Evolutionary conservation across 2,329 filamentous ascomycete species (phyloP).

Genomic region (Madurella mycetomatis): DNA sequence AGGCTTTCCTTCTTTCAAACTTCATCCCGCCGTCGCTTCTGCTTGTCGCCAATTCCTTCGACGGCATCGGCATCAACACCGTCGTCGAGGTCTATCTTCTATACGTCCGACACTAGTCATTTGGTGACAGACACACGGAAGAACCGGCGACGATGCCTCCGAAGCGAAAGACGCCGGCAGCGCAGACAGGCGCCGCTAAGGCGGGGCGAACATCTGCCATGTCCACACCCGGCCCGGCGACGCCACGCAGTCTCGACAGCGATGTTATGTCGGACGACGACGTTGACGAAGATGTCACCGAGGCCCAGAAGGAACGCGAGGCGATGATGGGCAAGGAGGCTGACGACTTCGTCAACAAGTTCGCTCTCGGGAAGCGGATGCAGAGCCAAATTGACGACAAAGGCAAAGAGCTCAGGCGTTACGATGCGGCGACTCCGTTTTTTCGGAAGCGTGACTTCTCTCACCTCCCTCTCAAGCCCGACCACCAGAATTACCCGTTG

Average conservation of each 20-base stretch:
- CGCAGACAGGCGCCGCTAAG: conserved; percentile 48
- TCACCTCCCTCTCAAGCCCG: conserved; percentile 74
- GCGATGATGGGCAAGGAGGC: conserved; percentile 55
- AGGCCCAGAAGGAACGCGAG: conserved; percentile 47
- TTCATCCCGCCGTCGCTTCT: too few relatives aligned
- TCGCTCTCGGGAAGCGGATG: conserved; percentile 37
- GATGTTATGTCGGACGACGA: conserved; percentile 35
- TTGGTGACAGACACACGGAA: background rate
- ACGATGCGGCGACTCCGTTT: conserved; percentile 30
- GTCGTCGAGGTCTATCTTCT: too few relatives aligned
- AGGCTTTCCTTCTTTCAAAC: too few relatives aligned
- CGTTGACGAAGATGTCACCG: conserved; percentile 46
- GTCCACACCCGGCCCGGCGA: conserved; percentile 58
- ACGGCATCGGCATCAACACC: too few relatives aligned
- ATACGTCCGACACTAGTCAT: too few relatives aligned
- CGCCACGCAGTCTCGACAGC: conserved; percentile 54
- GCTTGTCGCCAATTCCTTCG: too few relatives aligned
- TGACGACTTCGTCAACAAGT: conserved; percentile 50
- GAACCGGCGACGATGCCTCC: conserved; percentile 51
- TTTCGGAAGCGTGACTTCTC: conserved; percentile 63
- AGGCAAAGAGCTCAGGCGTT: conserved; percentile 15
- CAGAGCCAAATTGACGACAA: conserved; percentile 29
- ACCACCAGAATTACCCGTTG: conserved; percentile 83
- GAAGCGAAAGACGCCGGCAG: conserved; percentile 62
- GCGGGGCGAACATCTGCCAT: conserved; percentile 52